A percentile compares a stretch with the other conserved stretches of the same genome.
phyloP scores from a whole-genome alignment of 2,329 filamentous ascomycete species.

The Fusarium transvaalense region DNA sequence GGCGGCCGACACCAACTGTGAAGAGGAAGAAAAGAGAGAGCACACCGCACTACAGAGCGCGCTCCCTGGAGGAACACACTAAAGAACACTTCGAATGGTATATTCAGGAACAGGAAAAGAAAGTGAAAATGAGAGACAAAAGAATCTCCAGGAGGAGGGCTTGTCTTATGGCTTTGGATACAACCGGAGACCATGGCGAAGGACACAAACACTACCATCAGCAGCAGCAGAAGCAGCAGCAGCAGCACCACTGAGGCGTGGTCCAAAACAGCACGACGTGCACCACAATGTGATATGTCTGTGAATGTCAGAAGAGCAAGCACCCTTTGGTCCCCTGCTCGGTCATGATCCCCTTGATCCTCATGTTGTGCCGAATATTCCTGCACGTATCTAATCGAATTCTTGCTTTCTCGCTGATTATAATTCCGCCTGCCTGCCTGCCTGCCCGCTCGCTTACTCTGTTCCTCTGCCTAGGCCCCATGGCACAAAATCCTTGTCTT shows the following conservation, averaged over 20 bases:
- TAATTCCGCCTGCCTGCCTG: slow-evolving; percentile 12
- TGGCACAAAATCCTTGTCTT: slow-evolving; percentile 35
- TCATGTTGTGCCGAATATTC: slow-evolving; percentile 34
- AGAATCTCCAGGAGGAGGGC: slow-evolving; percentile 7
- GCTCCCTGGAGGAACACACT: slow-evolving; percentile 35
- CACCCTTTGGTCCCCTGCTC: slow-evolving; percentile 30
- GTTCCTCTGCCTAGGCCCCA: slow-evolving; percentile 25
- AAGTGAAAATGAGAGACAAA: slow-evolving; percentile 3
- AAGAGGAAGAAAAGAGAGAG: slow-evolving; percentile 20
- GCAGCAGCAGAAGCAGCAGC: background rate
- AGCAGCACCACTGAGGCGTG: slow-evolving; percentile 17
- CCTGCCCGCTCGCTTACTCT: slow-evolving; percentile 21
- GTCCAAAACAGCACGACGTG: slow-evolving; percentile 27
- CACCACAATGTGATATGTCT: slow-evolving; percentile 32
- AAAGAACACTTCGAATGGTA: slow-evolving; percentile 16
- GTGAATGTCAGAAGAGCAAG: slow-evolving; percentile 21
- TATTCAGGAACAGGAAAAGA: slow-evolving; percentile 13
- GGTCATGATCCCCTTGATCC: slow-evolving; percentile 38
- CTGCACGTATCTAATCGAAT: slow-evolving; percentile 32
- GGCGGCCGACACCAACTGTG: slow-evolving; percentile 42
- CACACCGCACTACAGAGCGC: slow-evolving; percentile 39
- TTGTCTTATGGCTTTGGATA: slow-evolving; percentile 37
- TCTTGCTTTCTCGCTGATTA: slow-evolving; percentile 36
- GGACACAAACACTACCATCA: background rate
- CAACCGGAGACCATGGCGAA: slow-evolving; percentile 26